Base-by-base conservation (phyloP, 345 rosid species). In the Kandelia obovata region DNA sequence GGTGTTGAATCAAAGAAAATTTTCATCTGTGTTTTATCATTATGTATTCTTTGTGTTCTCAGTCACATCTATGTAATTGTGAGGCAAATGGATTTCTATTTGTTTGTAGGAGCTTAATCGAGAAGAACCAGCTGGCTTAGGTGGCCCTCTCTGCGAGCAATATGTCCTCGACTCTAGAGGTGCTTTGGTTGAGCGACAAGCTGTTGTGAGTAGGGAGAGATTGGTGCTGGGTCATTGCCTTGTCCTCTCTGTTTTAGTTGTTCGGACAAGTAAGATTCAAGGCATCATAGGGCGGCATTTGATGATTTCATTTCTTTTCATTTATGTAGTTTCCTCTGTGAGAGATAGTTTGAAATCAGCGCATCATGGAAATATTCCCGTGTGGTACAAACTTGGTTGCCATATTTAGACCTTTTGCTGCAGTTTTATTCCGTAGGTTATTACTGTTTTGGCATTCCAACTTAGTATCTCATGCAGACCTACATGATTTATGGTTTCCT, bases 41-140 rank as follows among this genome's bases (percentile, higher is more conserved):
- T 67, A 23, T 32, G 34, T n/a, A 37, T 66, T 10, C 19, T 9
- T 65, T 43, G 6, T 27, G 11, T 27, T 68, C 43, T 56, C 21
- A 13, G 30, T 55, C n/a, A 52, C 20, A 61, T 63, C 28, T 53
- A 11, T 26, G 47, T 23, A 13, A 28, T 16, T 66, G 21, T 20
- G 5, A n/a, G 61, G 53, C 52, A 32, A 60, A 60, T 53, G 63
- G 39, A 57, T 60, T 6, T 65, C 30, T 66, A 21, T 65, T 79
- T 80, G 35, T 47, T 66, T 68, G 46, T 80, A 94, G 98, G 96
- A 89, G 87, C 95, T 94, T 71, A 87, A 79, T 84, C 95, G 86
- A 27, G 96, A 88, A 77, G 98, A 94, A 82, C 96, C 98, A 62
- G 83, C 90, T 82, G 95, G 97, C 65, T 76, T 91, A 60, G 98